Evolutionary conservation across 2,329 filamentous ascomycete species (phyloP).

Genomic region (Neofusicoccum kwambonambiense): DNA sequence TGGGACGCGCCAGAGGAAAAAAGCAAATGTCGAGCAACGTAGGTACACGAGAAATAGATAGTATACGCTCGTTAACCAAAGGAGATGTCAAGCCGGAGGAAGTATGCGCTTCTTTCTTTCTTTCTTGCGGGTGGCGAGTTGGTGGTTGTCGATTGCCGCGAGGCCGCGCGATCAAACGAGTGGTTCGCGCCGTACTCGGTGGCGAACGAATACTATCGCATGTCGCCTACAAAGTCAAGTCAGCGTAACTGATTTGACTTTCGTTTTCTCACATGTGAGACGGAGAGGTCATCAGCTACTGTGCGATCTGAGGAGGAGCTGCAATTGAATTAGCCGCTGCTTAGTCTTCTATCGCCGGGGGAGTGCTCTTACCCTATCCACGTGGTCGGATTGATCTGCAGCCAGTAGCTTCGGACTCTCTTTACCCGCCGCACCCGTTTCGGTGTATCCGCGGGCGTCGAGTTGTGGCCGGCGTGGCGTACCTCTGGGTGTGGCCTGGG

Average conservation of each 20-base stretch:
- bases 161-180: not conserved
- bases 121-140: not conserved
- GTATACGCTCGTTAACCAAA: constrained; percentile 7
- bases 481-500: constrained; percentile 19
- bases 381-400: constrained; percentile 60
- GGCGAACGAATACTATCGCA: constrained; percentile 1
- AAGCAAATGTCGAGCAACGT: constrained; percentile 9
- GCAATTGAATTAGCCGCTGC: constrained; percentile 8
- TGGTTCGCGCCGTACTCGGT: not conserved
- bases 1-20: not conserved
- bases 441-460: constrained; percentile 67
- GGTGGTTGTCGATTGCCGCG: not conserved
- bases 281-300: constrained; percentile 41
- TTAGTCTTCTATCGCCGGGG: constrained; percentile 16
- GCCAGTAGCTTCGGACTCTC: constrained; percentile 65
- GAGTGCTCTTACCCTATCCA: constrained; percentile 52
- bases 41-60: constrained; percentile 16
- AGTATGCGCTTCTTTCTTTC: not conserved
- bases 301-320: constrained; percentile 50
- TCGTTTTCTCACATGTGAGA: constrained; percentile 13
- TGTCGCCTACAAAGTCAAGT: constrained; percentile 15
- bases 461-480: constrained; percentile 51
- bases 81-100: not conserved
- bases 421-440: constrained; percentile 59
- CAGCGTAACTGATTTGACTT: constrained; percentile 19